phyloP scores from a whole-genome alignment of 2,329 filamentous ascomycete species.

The Penicillium sclerotiorum region DNA sequence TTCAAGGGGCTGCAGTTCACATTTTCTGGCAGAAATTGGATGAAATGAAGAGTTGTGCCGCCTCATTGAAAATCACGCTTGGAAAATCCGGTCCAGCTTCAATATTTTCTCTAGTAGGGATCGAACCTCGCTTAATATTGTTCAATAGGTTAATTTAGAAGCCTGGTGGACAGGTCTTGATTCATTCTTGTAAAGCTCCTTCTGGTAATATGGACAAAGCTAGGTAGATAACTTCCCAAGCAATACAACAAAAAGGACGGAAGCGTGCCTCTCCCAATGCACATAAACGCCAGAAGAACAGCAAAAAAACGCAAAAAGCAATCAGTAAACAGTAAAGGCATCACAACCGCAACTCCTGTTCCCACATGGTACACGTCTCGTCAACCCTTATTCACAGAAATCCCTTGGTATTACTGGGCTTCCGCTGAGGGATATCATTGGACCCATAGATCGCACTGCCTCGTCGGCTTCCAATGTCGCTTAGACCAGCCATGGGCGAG shows the following conservation, averaged over 20 bases:
- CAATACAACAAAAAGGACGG: conserved; percentile 3
- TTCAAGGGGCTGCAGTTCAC: too few species aligned
- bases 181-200: conserved; percentile 8
- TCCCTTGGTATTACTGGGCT: conserved; percentile 76
- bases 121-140: too few species aligned
- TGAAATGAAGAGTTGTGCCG: too few species aligned
- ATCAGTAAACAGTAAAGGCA: conserved; percentile 10
- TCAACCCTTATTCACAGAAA: conserved; percentile 59
- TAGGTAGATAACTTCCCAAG: conserved; percentile 4
- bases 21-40: too few species aligned
- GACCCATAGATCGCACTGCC: conserved; percentile 43
- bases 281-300: conserved; percentile 14
- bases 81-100: too few species aligned
- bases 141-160: background rate
- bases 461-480: conserved; percentile 43
- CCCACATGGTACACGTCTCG: conserved; percentile 19
- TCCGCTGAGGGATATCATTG: conserved; percentile 63
- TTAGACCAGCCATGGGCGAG: conserved; percentile 35
- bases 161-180: conserved; percentile 4
- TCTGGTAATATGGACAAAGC: conserved; percentile 19
- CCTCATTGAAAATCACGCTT: too few species aligned
- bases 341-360: conserved; percentile 17
- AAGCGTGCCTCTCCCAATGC: conserved; percentile 17
- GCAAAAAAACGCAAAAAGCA: conserved; percentile 11
- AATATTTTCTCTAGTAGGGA: too few species aligned